Evolutionary conservation across 1,284 basidiomycete genomes (phyloP), one percentile per base, ranked within the genome.

Genomic region (Cutaneotrichosporon mucoides): DNA sequence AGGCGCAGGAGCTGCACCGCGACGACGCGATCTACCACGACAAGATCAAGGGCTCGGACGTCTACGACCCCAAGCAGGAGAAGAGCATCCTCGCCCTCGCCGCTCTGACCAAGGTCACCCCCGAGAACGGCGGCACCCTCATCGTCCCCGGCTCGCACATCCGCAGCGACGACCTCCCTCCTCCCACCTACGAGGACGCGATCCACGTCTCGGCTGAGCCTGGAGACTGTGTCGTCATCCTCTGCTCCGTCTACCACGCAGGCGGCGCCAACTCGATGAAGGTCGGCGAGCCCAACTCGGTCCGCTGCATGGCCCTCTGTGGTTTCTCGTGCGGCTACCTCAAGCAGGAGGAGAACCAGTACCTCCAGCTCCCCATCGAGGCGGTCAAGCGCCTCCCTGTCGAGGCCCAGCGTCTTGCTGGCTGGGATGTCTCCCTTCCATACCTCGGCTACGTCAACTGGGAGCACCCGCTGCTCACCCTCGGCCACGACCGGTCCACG

Each of bases 331-430:
- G 56, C 52, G 61, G 61, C 1, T 63, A 63, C 61, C 58, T 63
- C 53, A 57, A 55, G 57, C 58, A 59, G 55, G 61, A 63, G 58
- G 61, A 63, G 58, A 63, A 63, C 61, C 61, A 63, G 58, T 63
- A 63, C 55, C 61, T 63, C 55, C 61, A 62, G 57, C 61, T 62
- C 55, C 49, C 54, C 13, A 24, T 11, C 34, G 61, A 62, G 61
- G 41, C 48, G 36, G 61, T 62, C 55, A 56, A 56, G 57, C 35
- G 38, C 15, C 61, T 62, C n/a, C 61, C 61, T 11, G 10, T 59
- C 34, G 57, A 56, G 46, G 61, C 61, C 1, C 61, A 62, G 54
- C 53, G 57, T 15, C 61, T 62, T 13, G 61, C 61, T 11, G 61
- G 61, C 15, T 62, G 61, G 61, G 57, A 62, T 34, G 55, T 62